Percentiles rank a stretch among this genome's conserved stretches.
Evolutionary conservation across 1,284 basidiomycete genomes (phyloP).

Genomic region (Melampsora larici-populina): DNA sequence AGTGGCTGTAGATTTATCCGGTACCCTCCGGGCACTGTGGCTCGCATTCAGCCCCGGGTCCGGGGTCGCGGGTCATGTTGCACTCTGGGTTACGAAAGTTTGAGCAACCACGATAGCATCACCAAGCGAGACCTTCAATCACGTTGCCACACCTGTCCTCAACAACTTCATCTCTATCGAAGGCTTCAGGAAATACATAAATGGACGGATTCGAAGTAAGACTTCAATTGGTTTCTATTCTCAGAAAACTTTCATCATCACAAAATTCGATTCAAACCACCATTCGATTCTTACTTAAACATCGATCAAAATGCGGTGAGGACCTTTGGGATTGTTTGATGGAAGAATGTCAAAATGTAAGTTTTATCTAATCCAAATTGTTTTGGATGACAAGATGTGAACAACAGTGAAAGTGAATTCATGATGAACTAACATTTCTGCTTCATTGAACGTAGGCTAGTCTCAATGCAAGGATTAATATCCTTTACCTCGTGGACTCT

Average conservation of each 20-base stretch:
- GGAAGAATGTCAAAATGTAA: conserved; percentile 44
- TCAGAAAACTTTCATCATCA: conserved; percentile 47
- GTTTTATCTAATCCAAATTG: too few species aligned
- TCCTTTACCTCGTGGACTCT: conserved; percentile 48
- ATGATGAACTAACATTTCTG: background rate
- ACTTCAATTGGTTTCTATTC: conserved; percentile 46
- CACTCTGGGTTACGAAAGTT: too few species aligned
- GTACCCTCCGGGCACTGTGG: too few species aligned
- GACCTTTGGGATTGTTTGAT: conserved; percentile 50
- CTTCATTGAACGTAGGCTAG: conserved; percentile 43
- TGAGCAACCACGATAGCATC: too few species aligned
- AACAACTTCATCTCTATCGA: too few species aligned
- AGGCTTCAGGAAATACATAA: too few species aligned
- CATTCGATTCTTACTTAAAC: conserved; percentile 45
- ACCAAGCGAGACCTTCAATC: too few species aligned
- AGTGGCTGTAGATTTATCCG: too few species aligned
- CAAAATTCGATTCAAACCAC: conserved; percentile 48
- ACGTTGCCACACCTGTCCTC: too few species aligned
- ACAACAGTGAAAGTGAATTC: background rate
- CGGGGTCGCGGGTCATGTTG: too few species aligned
- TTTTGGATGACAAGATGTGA: too few species aligned
- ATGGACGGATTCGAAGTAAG: conserved; percentile 50
- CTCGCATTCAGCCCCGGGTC: too few species aligned
- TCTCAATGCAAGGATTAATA: conserved; percentile 49
- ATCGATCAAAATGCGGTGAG: conserved; percentile 42